phyloP scores from a whole-genome alignment of 352 stramenopile species.

The Globisporangium carolinianum region DNA sequence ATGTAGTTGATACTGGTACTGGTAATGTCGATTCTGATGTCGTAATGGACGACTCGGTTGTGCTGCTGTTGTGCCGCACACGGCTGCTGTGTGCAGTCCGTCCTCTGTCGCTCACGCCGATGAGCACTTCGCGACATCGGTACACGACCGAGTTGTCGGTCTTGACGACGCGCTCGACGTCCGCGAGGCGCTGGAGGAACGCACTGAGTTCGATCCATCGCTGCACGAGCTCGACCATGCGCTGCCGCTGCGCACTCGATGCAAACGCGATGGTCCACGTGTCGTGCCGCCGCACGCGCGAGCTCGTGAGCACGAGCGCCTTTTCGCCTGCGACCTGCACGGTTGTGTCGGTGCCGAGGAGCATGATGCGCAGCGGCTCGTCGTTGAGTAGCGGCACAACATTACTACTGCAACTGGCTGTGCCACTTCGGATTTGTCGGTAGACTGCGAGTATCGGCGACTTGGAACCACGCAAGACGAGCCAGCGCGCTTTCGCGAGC shows the following conservation, averaged over 20 bases:
- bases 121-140: constrained; percentile 23
- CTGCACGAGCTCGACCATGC: constrained; percentile 45
- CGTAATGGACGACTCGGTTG: no score
- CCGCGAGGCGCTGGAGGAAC: constrained; percentile 42
- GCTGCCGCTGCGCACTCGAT: constrained; percentile 27
- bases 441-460: constrained; percentile 49
- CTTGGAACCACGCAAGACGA: constrained; percentile 60
- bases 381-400: constrained; percentile 18
- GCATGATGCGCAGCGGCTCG: constrained; percentile 40
- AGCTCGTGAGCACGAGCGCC: constrained; percentile 41
- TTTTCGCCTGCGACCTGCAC: constrained; percentile 37
- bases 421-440: constrained; percentile 14
- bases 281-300: constrained; percentile 43
- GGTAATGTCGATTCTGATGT: no score
- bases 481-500: constrained; percentile 41
- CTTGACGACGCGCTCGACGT: constrained; percentile 39
- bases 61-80: no score
- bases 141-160: constrained; percentile 52
- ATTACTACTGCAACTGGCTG: background rate
- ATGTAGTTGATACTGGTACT: background rate
- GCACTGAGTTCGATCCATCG: constrained; percentile 46
- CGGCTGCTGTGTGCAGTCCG: no score
- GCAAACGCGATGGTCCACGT: constrained; percentile 46
- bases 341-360: constrained; percentile 40
- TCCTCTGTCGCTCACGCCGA: background rate